phyloP scores from a whole-genome alignment of 1,284 basidiomycete genomes.

The Ceratobasidium sp. region DNA sequence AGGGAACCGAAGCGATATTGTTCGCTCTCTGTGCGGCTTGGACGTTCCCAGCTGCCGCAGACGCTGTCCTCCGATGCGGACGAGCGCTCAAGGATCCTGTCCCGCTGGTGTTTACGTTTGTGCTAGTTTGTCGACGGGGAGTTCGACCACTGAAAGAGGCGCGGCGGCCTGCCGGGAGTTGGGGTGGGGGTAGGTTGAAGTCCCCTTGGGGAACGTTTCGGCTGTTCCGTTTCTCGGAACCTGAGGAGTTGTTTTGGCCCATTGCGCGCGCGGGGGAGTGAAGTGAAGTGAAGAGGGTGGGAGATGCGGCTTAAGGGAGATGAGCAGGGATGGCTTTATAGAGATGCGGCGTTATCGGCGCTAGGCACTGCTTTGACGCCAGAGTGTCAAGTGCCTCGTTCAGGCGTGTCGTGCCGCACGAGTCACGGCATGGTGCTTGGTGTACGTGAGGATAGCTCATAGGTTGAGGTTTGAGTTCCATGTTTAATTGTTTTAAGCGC shows the following conservation, averaged over 20 bases:
- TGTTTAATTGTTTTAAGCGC: too few relatives aligned
- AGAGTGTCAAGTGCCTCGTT: too few relatives aligned
- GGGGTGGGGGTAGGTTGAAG: background rate
- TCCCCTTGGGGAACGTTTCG: background rate
- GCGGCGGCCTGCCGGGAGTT: background rate
- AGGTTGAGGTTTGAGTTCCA: too few relatives aligned
- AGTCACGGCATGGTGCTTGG: too few relatives aligned
- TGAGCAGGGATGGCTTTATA: background rate
- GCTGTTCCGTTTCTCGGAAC: background rate
- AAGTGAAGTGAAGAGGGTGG: background rate
- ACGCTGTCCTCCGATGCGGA: constrained; percentile 9
- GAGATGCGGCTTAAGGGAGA: background rate
- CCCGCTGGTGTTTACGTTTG: background rate
- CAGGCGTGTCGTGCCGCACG: too few relatives aligned
- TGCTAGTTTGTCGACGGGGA: constrained; percentile 12
- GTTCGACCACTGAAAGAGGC: constrained; percentile 1
- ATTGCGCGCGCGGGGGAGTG: background rate
- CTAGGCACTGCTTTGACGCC: too few relatives aligned
- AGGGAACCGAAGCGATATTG: constrained; percentile 19
- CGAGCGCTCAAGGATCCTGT: background rate
- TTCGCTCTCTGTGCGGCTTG: constrained; percentile 24
- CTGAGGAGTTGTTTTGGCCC: constrained; percentile 34
- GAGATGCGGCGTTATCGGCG: background rate
- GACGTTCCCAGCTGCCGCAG: background rate
- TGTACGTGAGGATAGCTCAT: too few relatives aligned